These are phyloP conservation scores for Geum urbanum DNA, from an alignment of 306 rosid species.

Conservation along the genomic window DNA sequence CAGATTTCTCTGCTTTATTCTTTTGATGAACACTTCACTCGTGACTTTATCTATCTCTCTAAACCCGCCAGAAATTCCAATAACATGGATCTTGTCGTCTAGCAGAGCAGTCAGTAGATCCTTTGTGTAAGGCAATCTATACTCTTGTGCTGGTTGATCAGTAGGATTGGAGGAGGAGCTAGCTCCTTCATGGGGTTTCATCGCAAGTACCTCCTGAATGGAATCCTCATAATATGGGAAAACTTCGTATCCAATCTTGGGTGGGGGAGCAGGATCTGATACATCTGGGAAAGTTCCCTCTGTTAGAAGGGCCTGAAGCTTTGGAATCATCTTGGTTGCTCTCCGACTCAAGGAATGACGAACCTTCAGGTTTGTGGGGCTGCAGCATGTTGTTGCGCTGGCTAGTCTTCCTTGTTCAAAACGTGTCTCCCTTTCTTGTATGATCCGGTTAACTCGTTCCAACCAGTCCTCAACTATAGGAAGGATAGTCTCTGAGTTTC, in stretches of 20 bases:
- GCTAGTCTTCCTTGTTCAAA: not conserved
- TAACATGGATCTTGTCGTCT: not conserved
- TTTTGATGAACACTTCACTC: not conserved
- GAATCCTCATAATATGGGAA: not conserved
- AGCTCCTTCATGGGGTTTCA: not conserved
- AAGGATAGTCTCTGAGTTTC: not conserved
- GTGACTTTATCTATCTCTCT: not conserved
- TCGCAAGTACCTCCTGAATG: not conserved
- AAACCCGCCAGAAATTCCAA: conserved; percentile 1
- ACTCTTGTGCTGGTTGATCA: not conserved
- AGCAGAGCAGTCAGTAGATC: not conserved
- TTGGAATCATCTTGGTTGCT: conserved; percentile 5
- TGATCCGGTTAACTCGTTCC: not conserved
- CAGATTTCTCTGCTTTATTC: not conserved
- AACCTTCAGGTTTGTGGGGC: not conserved
- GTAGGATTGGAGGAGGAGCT: not conserved
- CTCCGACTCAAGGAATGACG: conserved; percentile 14
- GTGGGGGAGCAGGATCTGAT: not conserved
- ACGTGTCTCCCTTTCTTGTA: not conserved
- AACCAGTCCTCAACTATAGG: not conserved
- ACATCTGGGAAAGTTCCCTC: not conserved
- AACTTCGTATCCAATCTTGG: not conserved
- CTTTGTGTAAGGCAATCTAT: conserved; percentile 8
- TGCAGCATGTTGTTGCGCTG: not conserved
- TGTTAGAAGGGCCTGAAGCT: not conserved